Evolutionary conservation across 495 filamentous ascomycete species (phyloP).

Genomic region (Talaromyces stipitatus): DNA sequence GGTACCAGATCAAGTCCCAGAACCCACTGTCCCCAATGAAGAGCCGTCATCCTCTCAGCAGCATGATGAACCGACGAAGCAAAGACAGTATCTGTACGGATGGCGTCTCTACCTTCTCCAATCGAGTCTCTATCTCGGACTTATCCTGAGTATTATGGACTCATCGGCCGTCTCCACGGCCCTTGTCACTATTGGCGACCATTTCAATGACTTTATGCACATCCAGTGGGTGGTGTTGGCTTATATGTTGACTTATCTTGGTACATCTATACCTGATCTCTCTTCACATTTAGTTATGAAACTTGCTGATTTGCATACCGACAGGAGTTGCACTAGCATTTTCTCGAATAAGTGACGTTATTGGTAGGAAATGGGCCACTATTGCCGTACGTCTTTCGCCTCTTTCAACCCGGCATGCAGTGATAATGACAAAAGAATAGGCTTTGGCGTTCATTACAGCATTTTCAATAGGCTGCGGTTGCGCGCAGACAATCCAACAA

Average conservation of each 20-base stretch:
- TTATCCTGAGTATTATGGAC: slow-evolving; percentile 47
- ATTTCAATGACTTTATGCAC: slow-evolving; percentile 43
- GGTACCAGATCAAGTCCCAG: no score
- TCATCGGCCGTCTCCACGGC: slow-evolving; percentile 57
- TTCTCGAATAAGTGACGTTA: slow-evolving; percentile 54
- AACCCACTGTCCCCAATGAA: no score
- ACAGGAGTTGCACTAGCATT: slow-evolving; percentile 49
- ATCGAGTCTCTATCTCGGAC: background rate
- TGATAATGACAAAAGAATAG: slow-evolving; percentile 17
- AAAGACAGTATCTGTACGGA: background rate
- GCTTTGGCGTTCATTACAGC: slow-evolving; percentile 46
- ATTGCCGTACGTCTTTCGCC: background rate
- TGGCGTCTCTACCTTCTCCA: background rate
- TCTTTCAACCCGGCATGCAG: no score
- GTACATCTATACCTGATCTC: no score
- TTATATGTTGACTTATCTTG: slow-evolving; percentile 51
- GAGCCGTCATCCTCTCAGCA: no score
- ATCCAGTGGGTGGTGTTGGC: slow-evolving; percentile 50
- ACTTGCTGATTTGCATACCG: no score
- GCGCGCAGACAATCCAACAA: slow-evolving; percentile 42
- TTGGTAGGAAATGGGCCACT: slow-evolving; percentile 41
- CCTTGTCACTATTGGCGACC: slow-evolving; percentile 49
- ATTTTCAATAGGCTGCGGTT: slow-evolving; percentile 45
- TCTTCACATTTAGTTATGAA: no score
- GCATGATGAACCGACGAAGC: no score